phyloP scores from a whole-genome alignment of 2,329 filamentous ascomycete species.

The Botryotinia convoluta region DNA sequence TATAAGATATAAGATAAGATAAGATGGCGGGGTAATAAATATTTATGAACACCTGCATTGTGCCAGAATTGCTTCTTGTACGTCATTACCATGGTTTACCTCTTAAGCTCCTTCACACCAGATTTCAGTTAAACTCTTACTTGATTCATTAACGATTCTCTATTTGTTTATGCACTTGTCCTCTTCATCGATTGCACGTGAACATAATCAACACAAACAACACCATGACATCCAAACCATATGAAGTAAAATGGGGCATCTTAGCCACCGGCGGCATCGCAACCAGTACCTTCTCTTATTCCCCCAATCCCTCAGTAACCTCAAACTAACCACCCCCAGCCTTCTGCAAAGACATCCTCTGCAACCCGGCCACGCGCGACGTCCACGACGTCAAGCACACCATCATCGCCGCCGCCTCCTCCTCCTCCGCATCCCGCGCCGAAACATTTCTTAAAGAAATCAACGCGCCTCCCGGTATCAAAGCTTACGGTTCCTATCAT shows the following conservation, averaged over 20 bases:
- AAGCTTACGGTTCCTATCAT: slow-evolving; percentile 64
- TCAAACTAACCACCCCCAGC: slow-evolving; percentile 36
- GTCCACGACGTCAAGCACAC: slow-evolving; percentile 60
- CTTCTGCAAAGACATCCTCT: slow-evolving; percentile 62
- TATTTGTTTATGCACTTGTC: neutral
- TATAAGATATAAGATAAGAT: neutral
- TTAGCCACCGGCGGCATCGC: slow-evolving; percentile 42
- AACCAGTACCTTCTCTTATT: slow-evolving; percentile 30
- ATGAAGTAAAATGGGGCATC: slow-evolving; percentile 38
- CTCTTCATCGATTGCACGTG: neutral
- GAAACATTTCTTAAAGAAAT: slow-evolving; percentile 59
- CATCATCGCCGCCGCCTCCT: slow-evolving; percentile 63
- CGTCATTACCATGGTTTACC: neutral
- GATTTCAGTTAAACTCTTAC: neutral
- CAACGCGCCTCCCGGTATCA: slow-evolving; percentile 54
- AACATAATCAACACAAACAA: neutral
- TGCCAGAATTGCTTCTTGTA: neutral
- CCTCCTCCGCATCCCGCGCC: slow-evolving; percentile 57
- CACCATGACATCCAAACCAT: slow-evolving; percentile 34
- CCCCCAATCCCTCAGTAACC: slow-evolving; percentile 9
- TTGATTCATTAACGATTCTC: neutral
- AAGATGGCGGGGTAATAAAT: slow-evolving; percentile 2
- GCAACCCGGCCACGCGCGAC: slow-evolving; percentile 57
- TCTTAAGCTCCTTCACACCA: neutral
- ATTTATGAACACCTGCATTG: slow-evolving; percentile 1